Base-by-base conservation (phyloP, 148 eudicot species). In the Spergularia marina region DNA sequence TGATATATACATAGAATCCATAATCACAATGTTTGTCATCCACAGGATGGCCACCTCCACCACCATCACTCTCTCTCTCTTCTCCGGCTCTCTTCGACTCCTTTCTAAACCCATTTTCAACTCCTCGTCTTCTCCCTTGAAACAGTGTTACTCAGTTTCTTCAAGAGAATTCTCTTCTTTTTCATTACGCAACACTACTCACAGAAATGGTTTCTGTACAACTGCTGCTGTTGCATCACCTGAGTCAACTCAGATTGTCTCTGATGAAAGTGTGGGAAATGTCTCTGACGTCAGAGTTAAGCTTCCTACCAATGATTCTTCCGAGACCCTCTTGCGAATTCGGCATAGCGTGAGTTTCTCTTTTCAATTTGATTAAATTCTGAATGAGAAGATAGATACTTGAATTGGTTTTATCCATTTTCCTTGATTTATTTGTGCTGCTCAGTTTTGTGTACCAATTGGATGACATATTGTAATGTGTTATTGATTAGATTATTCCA, bases 221-320 rank as follows among this genome's bases (percentile, higher is more conserved):
- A 53, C 80, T 4, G 77, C 89, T 39, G 86, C 84, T 25, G 86
- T 87, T 36, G 84, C 83, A 1, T 80, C 84, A 47, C 62, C 87
- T 44, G 87, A 85, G 2, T 71, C 87, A 2, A 11, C 64, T 3
- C 83, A 77, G 21, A 59, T 73, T 23, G 68, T 53, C 3, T 51
- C 51, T 8, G 71, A 52, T 67, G 51, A 25, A 52, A 85, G 74
- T 30, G 86, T 81, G 53, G 56, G 16, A 0, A 56, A 23, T 16
- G 60, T 72, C 34, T 58, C 68, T 51, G 77, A 76, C 17, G 78
- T 82, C 16, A 87, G 74, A 71, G 49, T 92, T 20, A 91, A 89
- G 55, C 88, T 95, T 64, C 98, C 98, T 39, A 89, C 97, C 25
- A 92, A 92, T 65, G 80, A 92, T 17, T 90, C 97, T 7, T 90